Evolutionary conservation across 495 filamentous ascomycete species (phyloP), one percentile per base, ranked within the genome.

Genomic region (Recurvomyces mirabilis): DNA sequence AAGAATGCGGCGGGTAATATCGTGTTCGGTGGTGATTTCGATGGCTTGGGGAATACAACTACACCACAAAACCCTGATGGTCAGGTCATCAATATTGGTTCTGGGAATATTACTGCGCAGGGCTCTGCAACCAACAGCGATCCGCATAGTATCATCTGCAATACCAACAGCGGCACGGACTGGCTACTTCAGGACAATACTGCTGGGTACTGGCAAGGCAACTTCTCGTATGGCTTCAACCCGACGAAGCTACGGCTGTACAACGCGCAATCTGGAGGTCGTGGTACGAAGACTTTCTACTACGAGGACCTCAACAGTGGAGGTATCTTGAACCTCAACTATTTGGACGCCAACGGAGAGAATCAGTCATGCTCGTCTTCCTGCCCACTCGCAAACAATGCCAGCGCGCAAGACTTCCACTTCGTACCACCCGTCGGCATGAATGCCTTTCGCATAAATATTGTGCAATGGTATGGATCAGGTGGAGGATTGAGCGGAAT

Each of bases 301-400:
- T 87, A 85, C 56, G 83, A 83, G 22, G 79, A 83, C 15, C 62
- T 87, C 23, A 86, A 87, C 4, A 76, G 87, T 53, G 79, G 81
- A 54, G 93, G 93, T 24, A 94, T 96, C 58, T 86, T 96, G 83
- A 95, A 96, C 60, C 72, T 98, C 51, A 94, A 87, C 28, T 95
- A 87, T 51, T 81, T 74, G 34, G 85, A 94, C 57, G 76, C 82
- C 0, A 69, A 64, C 1, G 80, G 81, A 0, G 73, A 75, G 1
- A 63, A 75, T 31, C 65, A 65, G 22, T 72, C 67, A 36, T 98
- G 91, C 62, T 84, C 87, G 26, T 75, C 73, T 38, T 66, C 71
- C 48, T 99, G 91, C 50, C 81, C 86, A 6, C 72, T 99, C 42
- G 83, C 84, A 49, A 71, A 78, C 58, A 56, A 73, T 19, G 67